Base-by-base conservation (phyloP, 2,329 filamentous ascomycete species). In the Cladophialophora chaetospira region DNA sequence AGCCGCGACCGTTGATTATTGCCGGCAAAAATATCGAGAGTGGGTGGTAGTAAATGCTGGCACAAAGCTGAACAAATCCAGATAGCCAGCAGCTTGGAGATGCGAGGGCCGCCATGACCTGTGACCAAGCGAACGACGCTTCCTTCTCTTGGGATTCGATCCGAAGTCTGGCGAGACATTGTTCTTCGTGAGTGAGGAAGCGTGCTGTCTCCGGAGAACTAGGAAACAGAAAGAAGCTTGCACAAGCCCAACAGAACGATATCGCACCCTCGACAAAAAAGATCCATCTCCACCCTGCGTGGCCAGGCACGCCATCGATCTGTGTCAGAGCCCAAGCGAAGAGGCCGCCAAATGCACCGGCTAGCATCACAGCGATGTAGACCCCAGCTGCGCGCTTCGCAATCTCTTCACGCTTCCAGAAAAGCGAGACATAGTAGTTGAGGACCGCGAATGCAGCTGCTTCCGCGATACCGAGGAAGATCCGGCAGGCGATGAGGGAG, bases 301-400 rank as follows among this genome's bases (percentile, higher is more conserved):
- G 76, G 9, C 84, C 83, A 23, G 81, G 80, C 4, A 44, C 42
- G 21, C 42, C 21, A 9, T 44, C 42, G 19, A 44, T 44, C 21
- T 28, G 42, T 9, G 84, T 84, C 67, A 88, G 86, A 3, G 79
- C 83, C 56, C 84, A 87, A 1, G 84, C 85, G 5, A 87, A 73
- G 2, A 83, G 85, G 1, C 86, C 85, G 0, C 90, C 89, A 68
- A 95, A 92, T 1, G 86, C 87, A 36, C 89, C 93, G 1, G 91
- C 90, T 3, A 96, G 79, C 0, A 86, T 85, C 0, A 85, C 84
- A 0, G 76, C 75, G 17, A 76, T 74, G 9, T 79, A 63, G 60
- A 84, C 85, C 19, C 85, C 67, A 3, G 82, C 82, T 48, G 78
- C 78, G 3, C 82, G 73, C 25, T 84, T 72, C 26, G 82, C 82